These are phyloP conservation scores for Leccinum broughii DNA, from an alignment of 768 basidiomycete species.

Conservation along the genomic window DNA sequence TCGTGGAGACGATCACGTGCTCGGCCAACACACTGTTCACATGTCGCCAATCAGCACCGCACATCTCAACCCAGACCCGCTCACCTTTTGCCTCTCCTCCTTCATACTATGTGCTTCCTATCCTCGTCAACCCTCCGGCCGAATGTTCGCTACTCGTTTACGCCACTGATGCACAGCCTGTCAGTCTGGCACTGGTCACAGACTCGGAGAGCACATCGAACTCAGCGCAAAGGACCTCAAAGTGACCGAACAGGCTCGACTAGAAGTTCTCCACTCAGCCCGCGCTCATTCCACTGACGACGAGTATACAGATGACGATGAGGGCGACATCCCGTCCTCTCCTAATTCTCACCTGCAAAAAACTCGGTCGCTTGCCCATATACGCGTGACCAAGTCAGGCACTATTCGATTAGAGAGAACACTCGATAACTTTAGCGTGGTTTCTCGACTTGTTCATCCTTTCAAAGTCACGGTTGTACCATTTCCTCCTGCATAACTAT, in stretches of 20 bases:
- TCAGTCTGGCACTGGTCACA: slow-evolving; percentile 41
- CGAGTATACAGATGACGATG: slow-evolving; percentile 55
- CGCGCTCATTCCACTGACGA: slow-evolving; percentile 52
- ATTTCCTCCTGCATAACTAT: slow-evolving; percentile 79
- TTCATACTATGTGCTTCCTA: slow-evolving; percentile 62
- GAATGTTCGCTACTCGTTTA: slow-evolving; percentile 69
- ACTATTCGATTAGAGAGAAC: slow-evolving; percentile 52
- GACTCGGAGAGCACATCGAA: slow-evolving; percentile 60
- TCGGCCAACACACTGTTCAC: slow-evolving; percentile 88
- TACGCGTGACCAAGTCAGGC: slow-evolving; percentile 73
- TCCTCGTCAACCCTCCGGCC: slow-evolving; percentile 78
- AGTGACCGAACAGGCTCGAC: slow-evolving; percentile 61
- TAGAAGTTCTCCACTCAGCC: slow-evolving; percentile 49
- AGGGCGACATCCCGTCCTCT: slow-evolving; percentile 31
- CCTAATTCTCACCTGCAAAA: slow-evolving; percentile 57
- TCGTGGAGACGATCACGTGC: slow-evolving; percentile 57
- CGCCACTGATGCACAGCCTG: slow-evolving; percentile 56
- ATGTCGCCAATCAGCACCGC: slow-evolving; percentile 95
- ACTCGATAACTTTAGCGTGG: slow-evolving; percentile 64
- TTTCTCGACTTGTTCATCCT: slow-evolving; percentile 66
- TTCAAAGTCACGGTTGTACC: slow-evolving; percentile 73
- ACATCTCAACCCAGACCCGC: slow-evolving; percentile 74
- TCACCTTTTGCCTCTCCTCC: slow-evolving; percentile 67
- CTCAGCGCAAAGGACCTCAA: slow-evolving; percentile 65
- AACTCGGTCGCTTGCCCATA: slow-evolving; percentile 72